These are phyloP conservation scores for Pseudonitzschia delicatissima DNA, from an alignment of 108 stramenopile genomes.

Conservation along the genomic window DNA sequence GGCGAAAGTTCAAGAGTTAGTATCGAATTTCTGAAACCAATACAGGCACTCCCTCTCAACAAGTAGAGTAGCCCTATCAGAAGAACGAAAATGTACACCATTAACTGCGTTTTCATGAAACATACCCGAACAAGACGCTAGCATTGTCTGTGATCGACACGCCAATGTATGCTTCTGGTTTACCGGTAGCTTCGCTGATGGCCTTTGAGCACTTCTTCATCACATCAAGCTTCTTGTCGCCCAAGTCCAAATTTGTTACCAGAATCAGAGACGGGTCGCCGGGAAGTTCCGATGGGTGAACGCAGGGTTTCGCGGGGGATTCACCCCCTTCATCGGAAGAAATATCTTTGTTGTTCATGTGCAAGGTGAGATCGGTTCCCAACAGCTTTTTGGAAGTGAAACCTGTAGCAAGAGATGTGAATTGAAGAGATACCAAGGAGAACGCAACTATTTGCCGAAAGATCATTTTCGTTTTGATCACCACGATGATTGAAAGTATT, in stretches of 20 bases:
- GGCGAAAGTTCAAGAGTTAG: neutral
- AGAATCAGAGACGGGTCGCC: conserved; percentile 77
- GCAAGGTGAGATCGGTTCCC: neutral
- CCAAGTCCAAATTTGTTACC: conserved; percentile 76
- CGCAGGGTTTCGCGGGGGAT: conserved; percentile 2
- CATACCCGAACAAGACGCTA: conserved; percentile 56
- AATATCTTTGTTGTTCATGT: neutral
- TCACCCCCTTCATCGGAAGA: neutral
- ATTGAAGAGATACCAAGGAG: conserved; percentile 4
- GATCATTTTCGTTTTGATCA: neutral
- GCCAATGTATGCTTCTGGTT: conserved; percentile 78
- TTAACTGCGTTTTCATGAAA: neutral
- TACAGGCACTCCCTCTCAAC: neutral
- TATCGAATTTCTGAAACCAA: no score
- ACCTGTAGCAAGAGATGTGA: neutral
- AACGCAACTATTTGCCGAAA: neutral
- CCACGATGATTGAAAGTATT: neutral
- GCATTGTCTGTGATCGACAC: conserved; percentile 77
- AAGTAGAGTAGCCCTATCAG: no score
- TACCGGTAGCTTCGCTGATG: conserved; percentile 51
- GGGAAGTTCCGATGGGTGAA: conserved; percentile 38
- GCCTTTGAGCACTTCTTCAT: conserved; percentile 74
- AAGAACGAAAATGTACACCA: no score
- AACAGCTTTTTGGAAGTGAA: neutral
- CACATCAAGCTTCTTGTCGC: conserved; percentile 64